Evolutionary conservation across 352 stramenopile species (phyloP), one percentile per base, ranked within the genome.

Genomic region (Phytophthora chlamydospora): DNA sequence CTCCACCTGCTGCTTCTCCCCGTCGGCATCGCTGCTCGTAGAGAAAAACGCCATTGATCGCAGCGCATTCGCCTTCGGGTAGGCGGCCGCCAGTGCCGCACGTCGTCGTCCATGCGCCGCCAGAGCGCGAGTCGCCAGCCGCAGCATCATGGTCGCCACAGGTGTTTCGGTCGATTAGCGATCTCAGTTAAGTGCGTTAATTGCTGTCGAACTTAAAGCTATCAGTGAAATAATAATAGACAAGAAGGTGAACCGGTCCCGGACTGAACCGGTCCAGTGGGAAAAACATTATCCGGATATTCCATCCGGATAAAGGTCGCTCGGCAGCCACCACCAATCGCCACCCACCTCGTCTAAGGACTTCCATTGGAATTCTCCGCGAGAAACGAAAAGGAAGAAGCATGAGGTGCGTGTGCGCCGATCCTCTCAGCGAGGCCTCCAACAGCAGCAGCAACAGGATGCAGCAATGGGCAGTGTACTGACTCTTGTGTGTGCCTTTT

Each of bases 341-440:
- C 52, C 63, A 57, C 36, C 36, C 32, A 48, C 57, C 36, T 48
- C 9, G 6, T 19, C 24, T 31, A 58, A 58, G 52, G 27, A 36
- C 34, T 64, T 57, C 64, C 76, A 81, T 85, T 85, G 73, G 71
- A 80, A 85, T 83, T 83, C 76, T 83, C 73, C 75, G 72, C 66
- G 63, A 81, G 75, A 83, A 83, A 68, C 75, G 68, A 74, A 67
- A 73, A 76, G 63, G 66, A 88, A 73, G 57, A 88, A 71, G 73
- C 66, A 80, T 85, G 78, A 89, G 83, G 73, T 89, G 50, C 17
- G 65, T 62, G 36, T 40, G 34, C 4, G 24, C 48, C 7, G 27
- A 31, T 31, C 27, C 27, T 27, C 27, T 31, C 27, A 31, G 27
- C 27, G 27, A 31, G 27, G 27, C 27, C 27, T 31, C 27, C 27